Percentiles rank a stretch among this genome's conserved stretches.
Evolutionary conservation across 2,329 filamentous ascomycete genomes (phyloP).

Genomic region (Cordyceps tenuipes): DNA sequence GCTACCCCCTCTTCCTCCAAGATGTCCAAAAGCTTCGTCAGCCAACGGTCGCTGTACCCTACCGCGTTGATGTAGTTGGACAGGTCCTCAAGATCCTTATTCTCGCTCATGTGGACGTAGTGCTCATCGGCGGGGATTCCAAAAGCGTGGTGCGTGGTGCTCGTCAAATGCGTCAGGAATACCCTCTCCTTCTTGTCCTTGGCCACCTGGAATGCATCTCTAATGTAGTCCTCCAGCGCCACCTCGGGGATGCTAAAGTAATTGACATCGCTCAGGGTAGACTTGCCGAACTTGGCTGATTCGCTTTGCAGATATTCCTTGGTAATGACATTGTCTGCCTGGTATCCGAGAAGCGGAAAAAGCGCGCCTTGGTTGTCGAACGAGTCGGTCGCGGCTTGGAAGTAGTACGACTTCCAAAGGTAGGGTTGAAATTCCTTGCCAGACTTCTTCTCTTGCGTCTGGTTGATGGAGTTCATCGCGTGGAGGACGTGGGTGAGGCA

Average conservation of each 20-base stretch:
- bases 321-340: conserved; percentile 19
- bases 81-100: conserved; percentile 23
- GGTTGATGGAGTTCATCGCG: conserved; percentile 20
- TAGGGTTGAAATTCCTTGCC: conserved; percentile 17
- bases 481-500: conserved; percentile 34
- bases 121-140: conserved; percentile 21
- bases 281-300: conserved; percentile 21
- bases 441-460: conserved; percentile 8
- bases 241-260: conserved; percentile 27
- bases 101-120: conserved; percentile 20
- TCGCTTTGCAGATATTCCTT: conserved; percentile 24
- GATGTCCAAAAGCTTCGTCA: conserved; percentile 23
- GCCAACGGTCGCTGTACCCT: conserved; percentile 26
- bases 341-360: conserved; percentile 25
- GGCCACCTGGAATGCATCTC: conserved; percentile 23
- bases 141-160: conserved; percentile 28
- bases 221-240: conserved; percentile 25
- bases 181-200: conserved; percentile 23
- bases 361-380: conserved; percentile 27
- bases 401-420: conserved; percentile 26
- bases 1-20: conserved; percentile 26
- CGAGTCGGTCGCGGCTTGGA: conserved; percentile 25
- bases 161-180: conserved; percentile 28
- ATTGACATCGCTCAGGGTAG: conserved; percentile 24
- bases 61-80: conserved; percentile 27